These are phyloP conservation scores for Gossypium mustelinum DNA, from an alignment of 345 rosid genomes.

Conservation along the genomic window DNA sequence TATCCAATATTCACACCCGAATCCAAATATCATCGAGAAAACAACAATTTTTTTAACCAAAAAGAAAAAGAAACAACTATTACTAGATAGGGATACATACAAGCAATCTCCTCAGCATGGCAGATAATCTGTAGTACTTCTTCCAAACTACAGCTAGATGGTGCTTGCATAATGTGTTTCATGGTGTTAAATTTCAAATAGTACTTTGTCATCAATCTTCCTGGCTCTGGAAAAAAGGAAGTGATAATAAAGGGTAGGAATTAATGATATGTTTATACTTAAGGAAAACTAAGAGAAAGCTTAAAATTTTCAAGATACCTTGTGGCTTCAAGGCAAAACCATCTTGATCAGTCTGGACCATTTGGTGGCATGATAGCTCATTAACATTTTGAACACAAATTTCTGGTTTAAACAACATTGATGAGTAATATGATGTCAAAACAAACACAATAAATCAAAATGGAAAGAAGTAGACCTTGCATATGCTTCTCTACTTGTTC, in stretches of 20 bases:
- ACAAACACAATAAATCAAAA: constrained; percentile 10
- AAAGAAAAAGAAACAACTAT: not conserved
- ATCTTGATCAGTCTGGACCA: constrained; percentile 86
- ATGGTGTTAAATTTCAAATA: constrained; percentile 83
- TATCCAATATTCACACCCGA: not conserved
- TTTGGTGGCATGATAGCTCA: constrained; percentile 72
- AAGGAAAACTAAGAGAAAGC: constrained; percentile 11
- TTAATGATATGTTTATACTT: constrained; percentile 11
- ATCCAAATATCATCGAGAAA: not conserved
- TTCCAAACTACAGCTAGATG: constrained; percentile 65
- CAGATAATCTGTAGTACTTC: constrained; percentile 71
- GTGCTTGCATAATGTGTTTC: constrained; percentile 80
- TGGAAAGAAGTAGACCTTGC: not conserved
- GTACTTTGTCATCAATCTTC: constrained; percentile 95
- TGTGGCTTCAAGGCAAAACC: constrained; percentile 85
- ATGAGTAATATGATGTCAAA: not conserved
- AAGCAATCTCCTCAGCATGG: constrained; percentile 87
- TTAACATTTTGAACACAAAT: constrained; percentile 20
- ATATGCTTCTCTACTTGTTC: constrained; percentile 72
- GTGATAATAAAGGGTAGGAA: constrained; percentile 12
- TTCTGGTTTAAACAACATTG: not conserved
- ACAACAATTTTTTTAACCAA: too few relatives aligned
- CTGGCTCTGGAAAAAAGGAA: constrained; percentile 55
- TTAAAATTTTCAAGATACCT: constrained; percentile 42
- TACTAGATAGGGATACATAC: constrained; percentile 41